Conservation (phyloP, 2,329 filamentous ascomycete species). For the Fusarium dlaminii region DNA sequence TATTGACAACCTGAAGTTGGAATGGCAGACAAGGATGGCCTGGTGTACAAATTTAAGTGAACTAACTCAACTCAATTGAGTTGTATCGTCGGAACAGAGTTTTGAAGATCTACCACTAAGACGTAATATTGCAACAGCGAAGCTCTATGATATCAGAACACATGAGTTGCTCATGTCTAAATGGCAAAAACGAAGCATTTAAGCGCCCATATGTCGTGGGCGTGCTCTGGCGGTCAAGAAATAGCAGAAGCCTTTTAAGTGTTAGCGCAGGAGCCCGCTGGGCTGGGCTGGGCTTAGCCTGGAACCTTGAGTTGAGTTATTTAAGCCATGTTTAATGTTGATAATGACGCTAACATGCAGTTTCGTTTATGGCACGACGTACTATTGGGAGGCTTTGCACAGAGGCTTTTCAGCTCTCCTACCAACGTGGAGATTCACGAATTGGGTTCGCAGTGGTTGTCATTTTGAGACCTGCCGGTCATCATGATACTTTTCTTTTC, state of each 20-base stretch:
- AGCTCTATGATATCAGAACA: background rate
- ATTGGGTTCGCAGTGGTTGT: slow-evolving; percentile 10
- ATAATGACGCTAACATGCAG: slow-evolving; percentile 8
- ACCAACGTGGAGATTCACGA: background rate
- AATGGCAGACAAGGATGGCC: background rate
- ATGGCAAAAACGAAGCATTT: background rate
- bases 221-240: slow-evolving; percentile 23
- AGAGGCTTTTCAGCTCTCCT: slow-evolving; percentile 8
- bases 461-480: slow-evolving; percentile 2
- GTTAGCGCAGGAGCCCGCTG: slow-evolving; percentile 11
- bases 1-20: background rate
- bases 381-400: slow-evolving; percentile 3
- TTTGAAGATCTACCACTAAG: slow-evolving; percentile 7
- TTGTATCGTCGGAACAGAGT: background rate
- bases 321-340: slow-evolving; percentile 14
- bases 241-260: background rate
- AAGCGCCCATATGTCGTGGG: background rate
- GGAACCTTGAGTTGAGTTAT: slow-evolving; percentile 27
- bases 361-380: background rate
- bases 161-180: background rate
- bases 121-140: background rate
- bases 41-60: background rate
- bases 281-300: slow-evolving; percentile 22
- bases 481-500: background rate
- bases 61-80: background rate